These are phyloP conservation scores for Tuber borchii DNA, from an alignment of 495 filamentous ascomycete species.

Conservation along the genomic window DNA sequence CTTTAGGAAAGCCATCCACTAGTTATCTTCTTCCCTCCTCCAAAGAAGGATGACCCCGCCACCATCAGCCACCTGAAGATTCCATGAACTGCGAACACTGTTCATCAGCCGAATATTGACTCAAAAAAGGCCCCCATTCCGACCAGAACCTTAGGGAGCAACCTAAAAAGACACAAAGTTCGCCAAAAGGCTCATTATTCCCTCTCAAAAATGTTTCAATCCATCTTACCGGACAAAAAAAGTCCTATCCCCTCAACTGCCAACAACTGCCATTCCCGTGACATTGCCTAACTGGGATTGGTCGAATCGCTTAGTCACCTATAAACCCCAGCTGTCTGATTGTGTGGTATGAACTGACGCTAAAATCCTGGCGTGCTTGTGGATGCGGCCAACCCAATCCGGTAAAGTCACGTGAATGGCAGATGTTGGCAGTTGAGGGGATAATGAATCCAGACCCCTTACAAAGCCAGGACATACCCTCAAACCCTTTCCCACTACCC, in stretches of 20 bases:
- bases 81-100: not conserved
- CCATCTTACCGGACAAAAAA: not conserved
- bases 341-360: too few species aligned
- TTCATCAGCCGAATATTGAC: not conserved
- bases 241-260: too few species aligned
- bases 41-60: not conserved
- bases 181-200: not conserved
- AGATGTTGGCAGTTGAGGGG: too few species aligned
- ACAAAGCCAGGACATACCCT: not conserved
- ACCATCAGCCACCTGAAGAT: not conserved
- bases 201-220: not conserved
- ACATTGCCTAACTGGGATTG: too few species aligned
- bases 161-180: not conserved
- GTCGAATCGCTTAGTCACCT: too few species aligned
- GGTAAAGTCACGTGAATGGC: too few species aligned
- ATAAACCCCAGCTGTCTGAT: too few species aligned
- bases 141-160: not conserved
- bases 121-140: not conserved
- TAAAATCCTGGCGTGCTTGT: too few species aligned
- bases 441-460: not conserved
- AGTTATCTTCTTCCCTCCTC: not conserved
- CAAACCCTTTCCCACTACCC: not conserved
- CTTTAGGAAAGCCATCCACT: not conserved
- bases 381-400: too few species aligned
- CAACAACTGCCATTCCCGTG: too few species aligned